phyloP scores from a whole-genome alignment of 176 grass and related monocot species.

The Zizania latifolia region DNA sequence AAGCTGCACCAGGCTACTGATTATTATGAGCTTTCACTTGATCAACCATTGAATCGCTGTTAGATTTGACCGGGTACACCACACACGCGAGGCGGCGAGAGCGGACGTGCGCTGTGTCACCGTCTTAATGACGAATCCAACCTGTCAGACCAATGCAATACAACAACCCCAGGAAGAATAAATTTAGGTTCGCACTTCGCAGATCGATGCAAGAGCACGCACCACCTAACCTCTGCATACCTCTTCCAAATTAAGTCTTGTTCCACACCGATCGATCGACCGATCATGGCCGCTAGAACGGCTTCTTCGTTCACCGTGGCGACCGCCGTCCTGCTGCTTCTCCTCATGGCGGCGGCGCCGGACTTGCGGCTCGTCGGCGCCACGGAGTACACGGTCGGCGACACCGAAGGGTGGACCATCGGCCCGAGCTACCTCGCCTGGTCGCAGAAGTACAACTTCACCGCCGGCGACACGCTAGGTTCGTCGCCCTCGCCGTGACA shows the following conservation, averaged over 20 bases:
- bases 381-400: constrained; percentile 52
- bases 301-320: neutral
- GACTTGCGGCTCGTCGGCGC: constrained; percentile 6
- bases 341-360: neutral
- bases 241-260: neutral
- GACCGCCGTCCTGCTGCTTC: neutral
- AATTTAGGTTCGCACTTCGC: neutral
- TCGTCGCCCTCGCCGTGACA: neutral
- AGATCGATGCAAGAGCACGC: neutral
- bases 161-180: neutral
- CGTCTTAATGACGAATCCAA: neutral
- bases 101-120: neutral
- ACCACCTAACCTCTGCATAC: neutral
- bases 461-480: constrained; percentile 69
- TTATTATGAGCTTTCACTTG: no score
- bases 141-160: neutral
- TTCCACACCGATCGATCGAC: neutral
- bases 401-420: constrained; percentile 48
- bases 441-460: constrained; percentile 86
- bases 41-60: neutral
- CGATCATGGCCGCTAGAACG: constrained; percentile 17
- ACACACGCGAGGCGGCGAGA: neutral
- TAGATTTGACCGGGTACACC: neutral
- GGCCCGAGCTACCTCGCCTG: constrained; percentile 58
- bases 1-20: no score